These are phyloP conservation scores for Wickerhamiella parazyma DNA, from an alignment of 805 yeast species.

Conservation along the genomic window DNA sequence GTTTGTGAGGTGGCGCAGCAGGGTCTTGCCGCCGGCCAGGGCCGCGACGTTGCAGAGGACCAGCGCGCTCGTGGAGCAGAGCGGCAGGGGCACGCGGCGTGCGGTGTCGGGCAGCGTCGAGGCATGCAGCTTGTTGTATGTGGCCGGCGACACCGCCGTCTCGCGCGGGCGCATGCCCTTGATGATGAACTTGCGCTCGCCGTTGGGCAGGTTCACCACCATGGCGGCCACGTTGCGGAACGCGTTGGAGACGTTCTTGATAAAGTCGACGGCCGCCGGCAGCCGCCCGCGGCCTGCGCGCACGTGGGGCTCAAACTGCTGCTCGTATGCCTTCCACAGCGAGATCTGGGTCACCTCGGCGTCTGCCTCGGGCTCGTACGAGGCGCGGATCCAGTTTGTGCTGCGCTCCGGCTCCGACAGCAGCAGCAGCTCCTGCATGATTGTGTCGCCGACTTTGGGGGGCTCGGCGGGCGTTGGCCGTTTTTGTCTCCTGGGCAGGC, in stretches of 20 bases:
- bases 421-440: slow-evolving; percentile 46
- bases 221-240: slow-evolving; percentile 83
- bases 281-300: slow-evolving; percentile 40
- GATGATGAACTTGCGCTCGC: slow-evolving; percentile 72
- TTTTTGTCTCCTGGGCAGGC: slow-evolving; percentile 32
- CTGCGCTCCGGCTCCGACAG: slow-evolving; percentile 83
- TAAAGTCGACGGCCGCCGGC: slow-evolving; percentile 91
- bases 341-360: slow-evolving; percentile 93
- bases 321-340: slow-evolving; percentile 88
- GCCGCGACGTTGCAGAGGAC: slow-evolving; percentile 27
- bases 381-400: slow-evolving; percentile 85
- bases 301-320: slow-evolving; percentile 56
- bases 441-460: slow-evolving; percentile 42
- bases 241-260: slow-evolving; percentile 82
- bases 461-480: slow-evolving; percentile 52
- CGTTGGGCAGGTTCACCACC: slow-evolving; percentile 59
- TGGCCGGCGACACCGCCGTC: slow-evolving; percentile 23
- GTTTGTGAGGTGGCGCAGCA: slow-evolving; percentile 15
- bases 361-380: slow-evolving; percentile 61
- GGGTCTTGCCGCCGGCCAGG: slow-evolving; percentile 19
- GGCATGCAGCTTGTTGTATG: slow-evolving; percentile 7
- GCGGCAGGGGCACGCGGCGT: slow-evolving; percentile 20
- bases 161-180: slow-evolving; percentile 86
- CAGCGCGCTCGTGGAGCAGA: slow-evolving; percentile 24
- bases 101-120: slow-evolving; percentile 9